phyloP scores from a whole-genome alignment of 352 stramenopile species.

The Phytophthora palmivora region DNA sequence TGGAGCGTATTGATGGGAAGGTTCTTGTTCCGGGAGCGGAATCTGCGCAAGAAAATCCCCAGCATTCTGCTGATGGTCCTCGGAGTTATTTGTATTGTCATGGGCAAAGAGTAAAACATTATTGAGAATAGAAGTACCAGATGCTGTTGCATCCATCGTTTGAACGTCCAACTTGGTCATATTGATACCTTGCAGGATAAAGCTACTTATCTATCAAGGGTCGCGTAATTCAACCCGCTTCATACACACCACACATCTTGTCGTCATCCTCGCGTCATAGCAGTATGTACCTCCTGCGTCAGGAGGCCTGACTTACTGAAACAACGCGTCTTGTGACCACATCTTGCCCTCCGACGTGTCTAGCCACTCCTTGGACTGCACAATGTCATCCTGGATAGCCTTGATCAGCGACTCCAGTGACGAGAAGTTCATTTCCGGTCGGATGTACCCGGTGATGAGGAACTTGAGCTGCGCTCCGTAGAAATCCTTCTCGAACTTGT shows the following conservation, averaged over 20 bases:
- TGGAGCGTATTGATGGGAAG: conserved; percentile 81
- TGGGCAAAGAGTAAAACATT: conserved; percentile 62
- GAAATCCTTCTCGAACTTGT: conserved; percentile 94
- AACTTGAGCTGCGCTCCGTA: conserved; percentile 95
- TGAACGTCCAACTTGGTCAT: conserved; percentile 5
- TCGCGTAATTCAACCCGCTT: not conserved
- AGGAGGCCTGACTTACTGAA: conserved; percentile 47
- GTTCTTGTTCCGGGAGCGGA: conserved; percentile 76
- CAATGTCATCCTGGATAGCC: conserved; percentile 91
- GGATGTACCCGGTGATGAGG: conserved; percentile 92
- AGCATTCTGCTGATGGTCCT: conserved; percentile 85
- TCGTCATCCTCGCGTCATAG: too few species aligned
- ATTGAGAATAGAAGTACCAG: conserved; percentile 28
- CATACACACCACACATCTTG: conserved; percentile 8
- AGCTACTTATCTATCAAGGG: conserved; percentile 24
- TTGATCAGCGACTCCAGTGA: conserved; percentile 93
- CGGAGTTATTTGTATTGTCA: conserved; percentile 80
- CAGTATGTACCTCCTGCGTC: too few species aligned
- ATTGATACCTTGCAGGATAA: conserved; percentile 25
- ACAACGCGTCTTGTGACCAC: conserved; percentile 52
- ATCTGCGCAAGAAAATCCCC: conserved; percentile 83
- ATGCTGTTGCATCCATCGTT: conserved; percentile 4
- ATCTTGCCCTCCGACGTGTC: conserved; percentile 61
- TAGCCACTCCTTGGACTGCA: conserved; percentile 72
- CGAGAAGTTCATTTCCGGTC: conserved; percentile 95